Conservation (phyloP, 2,329 filamentous ascomycete genomes). For the Fonsecaea erecta region DNA sequence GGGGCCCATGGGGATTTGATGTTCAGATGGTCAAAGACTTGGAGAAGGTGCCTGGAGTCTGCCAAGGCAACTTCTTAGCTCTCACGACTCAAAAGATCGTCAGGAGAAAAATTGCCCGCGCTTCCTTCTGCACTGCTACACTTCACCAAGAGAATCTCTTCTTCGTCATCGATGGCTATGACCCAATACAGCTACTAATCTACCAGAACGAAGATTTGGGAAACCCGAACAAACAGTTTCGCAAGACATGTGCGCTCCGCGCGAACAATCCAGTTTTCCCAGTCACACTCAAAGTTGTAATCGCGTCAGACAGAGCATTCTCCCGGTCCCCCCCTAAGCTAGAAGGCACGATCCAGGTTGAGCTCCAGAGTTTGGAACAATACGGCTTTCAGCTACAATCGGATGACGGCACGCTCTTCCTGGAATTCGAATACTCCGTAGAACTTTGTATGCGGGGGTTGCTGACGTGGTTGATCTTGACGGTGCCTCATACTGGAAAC, state of each 20-base stretch:
- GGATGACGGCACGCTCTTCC: neutral
- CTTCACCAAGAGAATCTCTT: neutral
- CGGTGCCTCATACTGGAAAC: neutral
- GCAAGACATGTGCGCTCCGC: neutral
- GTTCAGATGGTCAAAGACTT: neutral
- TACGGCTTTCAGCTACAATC: neutral
- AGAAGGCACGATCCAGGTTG: neutral
- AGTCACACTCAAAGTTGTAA: neutral
- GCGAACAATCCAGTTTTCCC: neutral
- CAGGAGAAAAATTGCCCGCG: neutral
- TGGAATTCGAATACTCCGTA: neutral
- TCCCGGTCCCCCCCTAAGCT: too few species aligned
- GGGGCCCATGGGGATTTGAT: neutral
- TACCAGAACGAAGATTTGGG: neutral
- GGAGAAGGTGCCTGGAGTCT: neutral
- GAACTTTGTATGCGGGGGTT: neutral
- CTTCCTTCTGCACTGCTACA: neutral
- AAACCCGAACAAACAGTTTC: neutral
- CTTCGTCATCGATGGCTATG: neutral
- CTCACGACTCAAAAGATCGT: neutral
- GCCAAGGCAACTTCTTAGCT: neutral
- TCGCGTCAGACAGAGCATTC: neutral
- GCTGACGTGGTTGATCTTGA: neutral
- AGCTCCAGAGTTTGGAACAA: neutral
- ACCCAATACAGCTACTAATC: neutral